Evolutionary conservation across 768 basidiomycete genomes (phyloP).

Genomic region (Suillus fuscotomentosus): DNA sequence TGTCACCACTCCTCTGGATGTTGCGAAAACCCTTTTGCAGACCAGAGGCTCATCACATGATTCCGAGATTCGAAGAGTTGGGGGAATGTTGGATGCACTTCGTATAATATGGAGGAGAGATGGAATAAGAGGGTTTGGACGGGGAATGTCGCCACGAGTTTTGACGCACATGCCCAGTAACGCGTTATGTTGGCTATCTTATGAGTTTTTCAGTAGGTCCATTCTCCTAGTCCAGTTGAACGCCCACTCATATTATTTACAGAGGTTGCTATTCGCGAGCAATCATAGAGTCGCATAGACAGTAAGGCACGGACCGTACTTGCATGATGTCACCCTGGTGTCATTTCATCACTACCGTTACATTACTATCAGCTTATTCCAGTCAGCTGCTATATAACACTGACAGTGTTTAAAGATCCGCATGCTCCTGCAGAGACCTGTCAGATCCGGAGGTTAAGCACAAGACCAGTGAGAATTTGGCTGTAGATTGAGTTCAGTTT

Average conservation of each 20-base stretch:
- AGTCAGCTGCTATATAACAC: neutral
- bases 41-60: slow-evolving; percentile 91
- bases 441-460: neutral
- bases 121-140: slow-evolving; percentile 78
- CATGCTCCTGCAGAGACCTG: neutral
- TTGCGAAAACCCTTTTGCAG: slow-evolving; percentile 95
- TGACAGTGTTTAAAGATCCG: neutral
- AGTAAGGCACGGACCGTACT: neutral
- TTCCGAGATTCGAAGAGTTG: slow-evolving; percentile 75
- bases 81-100: slow-evolving; percentile 86
- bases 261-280: slow-evolving; percentile 66
- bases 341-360: slow-evolving; percentile 6
- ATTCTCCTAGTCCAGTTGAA: neutral
- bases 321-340: neutral
- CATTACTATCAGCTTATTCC: slow-evolving; percentile 14
- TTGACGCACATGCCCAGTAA: slow-evolving; percentile 97
- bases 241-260: slow-evolving; percentile 13
- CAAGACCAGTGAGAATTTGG: neutral
- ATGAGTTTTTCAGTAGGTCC: slow-evolving; percentile 95
- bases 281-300: slow-evolving; percentile 20
- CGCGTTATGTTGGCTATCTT: slow-evolving; percentile 95
- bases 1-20: slow-evolving; percentile 94
- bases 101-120: slow-evolving; percentile 85
- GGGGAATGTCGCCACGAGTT: slow-evolving; percentile 89
- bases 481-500: neutral